A percentile compares a stretch with the other conserved stretches of the same genome.
Evolutionary conservation across 78 protist genomes (phyloP).

Genomic region (slime mould (Dictyostelium discoideum)): DNA sequence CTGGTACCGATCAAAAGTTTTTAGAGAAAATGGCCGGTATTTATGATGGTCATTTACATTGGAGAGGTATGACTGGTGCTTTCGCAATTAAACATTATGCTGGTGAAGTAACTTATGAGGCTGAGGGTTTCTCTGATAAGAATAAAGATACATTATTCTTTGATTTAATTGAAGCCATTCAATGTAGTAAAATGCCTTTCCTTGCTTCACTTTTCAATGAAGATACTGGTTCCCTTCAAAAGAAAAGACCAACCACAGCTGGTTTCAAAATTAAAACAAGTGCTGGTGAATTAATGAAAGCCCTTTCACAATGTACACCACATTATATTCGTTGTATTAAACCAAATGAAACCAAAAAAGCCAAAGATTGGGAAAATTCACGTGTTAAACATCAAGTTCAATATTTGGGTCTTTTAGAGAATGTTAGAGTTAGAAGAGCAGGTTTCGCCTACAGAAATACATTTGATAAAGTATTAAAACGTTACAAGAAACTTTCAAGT

Average conservation of each 20-base stretch:
- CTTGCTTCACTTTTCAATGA: conserved; percentile 65
- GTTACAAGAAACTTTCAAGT: conserved; percentile 87
- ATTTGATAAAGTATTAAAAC: conserved; percentile 86
- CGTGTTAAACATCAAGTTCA: conserved; percentile 89
- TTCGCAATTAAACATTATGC: conserved; percentile 93
- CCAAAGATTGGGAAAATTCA: conserved; percentile 79
- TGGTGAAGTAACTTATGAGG: conserved; percentile 93
- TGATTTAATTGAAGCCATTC: conserved; percentile 79
- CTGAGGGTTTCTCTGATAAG: conserved; percentile 89
- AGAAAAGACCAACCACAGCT: conserved; percentile 92
- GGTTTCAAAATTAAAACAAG: conserved; percentile 91
- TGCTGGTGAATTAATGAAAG: conserved; percentile 82
- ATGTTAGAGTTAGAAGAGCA: conserved; percentile 95
- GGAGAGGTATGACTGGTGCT: conserved; percentile 78
- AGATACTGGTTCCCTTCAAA: conserved; percentile 43
- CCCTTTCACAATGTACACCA: conserved; percentile 81
- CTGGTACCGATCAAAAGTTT: conserved; percentile 90
- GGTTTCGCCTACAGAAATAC: conserved; percentile 95
- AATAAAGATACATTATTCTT: conserved; percentile 93
- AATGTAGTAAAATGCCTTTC: conserved; percentile 51
- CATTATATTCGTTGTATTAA: conserved; percentile 97
- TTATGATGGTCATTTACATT: conserved; percentile 84
- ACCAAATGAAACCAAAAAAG: conserved; percentile 89
- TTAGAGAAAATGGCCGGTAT: conserved; percentile 82
- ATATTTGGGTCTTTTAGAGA: conserved; percentile 95